A percentile compares a stretch with the other conserved stretches of the same genome.
Conservation (phyloP, 805 yeast genomes). For the Wickerhamomyces bisporus region DNA sequence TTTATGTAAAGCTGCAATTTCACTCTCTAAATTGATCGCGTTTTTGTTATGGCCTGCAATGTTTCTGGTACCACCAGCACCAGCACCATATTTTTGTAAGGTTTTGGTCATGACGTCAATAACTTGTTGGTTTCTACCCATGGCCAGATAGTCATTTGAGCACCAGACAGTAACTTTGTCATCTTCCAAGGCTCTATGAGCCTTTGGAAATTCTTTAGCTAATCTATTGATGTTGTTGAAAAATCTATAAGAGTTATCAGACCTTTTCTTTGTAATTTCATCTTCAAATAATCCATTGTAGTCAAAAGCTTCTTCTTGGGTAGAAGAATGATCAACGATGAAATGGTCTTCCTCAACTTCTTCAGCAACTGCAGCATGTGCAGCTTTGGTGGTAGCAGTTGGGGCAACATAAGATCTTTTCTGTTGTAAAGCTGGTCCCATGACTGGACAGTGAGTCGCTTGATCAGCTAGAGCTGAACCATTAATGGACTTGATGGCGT, state of each 20-base stretch:
- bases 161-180: conserved; percentile 99
- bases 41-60: conserved; percentile 95
- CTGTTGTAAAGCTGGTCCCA: conserved; percentile 68
- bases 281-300: conserved; percentile 62
- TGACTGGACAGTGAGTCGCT: conserved; percentile 84
- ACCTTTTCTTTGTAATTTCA: conserved; percentile 69
- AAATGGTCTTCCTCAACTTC: conserved; percentile 20
- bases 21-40: conserved; percentile 83
- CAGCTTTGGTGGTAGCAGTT: conserved; percentile 28
- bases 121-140: conserved; percentile 79
- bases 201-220: conserved; percentile 89
- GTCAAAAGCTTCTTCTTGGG: conserved; percentile 57
- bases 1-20: conserved; percentile 84
- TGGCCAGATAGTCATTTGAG: conserved; percentile 94
- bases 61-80: conserved; percentile 99
- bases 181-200: conserved; percentile 69
- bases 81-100: conserved; percentile 88
- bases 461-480: conserved; percentile 30
- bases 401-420: conserved; percentile 29
- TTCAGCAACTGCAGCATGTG: conserved; percentile 26
- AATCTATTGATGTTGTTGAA: conserved; percentile 96
- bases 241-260: conserved; percentile 89
- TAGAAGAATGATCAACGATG: conserved; percentile 29
- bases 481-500: conserved; percentile 54
- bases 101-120: conserved; percentile 72